phyloP scores from a whole-genome alignment of 208 protist genomes.

The Leishmania martiniquensis region DNA sequence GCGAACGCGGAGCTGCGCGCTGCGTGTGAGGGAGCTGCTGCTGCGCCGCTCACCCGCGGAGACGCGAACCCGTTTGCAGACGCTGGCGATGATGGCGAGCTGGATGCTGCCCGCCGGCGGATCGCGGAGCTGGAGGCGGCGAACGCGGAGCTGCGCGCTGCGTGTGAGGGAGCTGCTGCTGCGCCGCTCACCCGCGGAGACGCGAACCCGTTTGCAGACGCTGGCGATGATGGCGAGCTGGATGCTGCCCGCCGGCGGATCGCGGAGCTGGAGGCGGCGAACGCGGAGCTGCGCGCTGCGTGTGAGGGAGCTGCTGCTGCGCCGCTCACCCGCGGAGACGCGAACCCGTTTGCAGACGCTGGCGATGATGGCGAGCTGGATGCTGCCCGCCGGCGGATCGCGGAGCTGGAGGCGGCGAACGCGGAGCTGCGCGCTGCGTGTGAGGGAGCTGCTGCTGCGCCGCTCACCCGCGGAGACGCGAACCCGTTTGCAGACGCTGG shows the following conservation, averaged over 20 bases:
- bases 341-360: conserved; percentile 25
- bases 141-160: conserved; percentile 6
- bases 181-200: not conserved
- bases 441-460: not conserved
- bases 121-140: conserved; percentile 19
- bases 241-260: conserved; percentile 15
- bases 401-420: conserved; percentile 16
- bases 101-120: conserved; percentile 15
- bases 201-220: conserved; percentile 24
- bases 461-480: too few relatives aligned
- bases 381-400: conserved; percentile 13
- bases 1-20: not conserved
- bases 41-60: not conserved
- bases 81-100: conserved; percentile 11
- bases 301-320: not conserved
- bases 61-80: conserved; percentile 23
- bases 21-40: not conserved
- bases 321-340: too few relatives aligned
- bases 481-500: conserved; percentile 28
- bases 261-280: conserved; percentile 17
- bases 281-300: conserved; percentile 1
- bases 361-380: conserved; percentile 16
- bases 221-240: conserved; percentile 13
- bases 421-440: not conserved
- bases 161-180: not conserved